Evolutionary conservation across 169 alveolate genomes (phyloP).

Genomic region (Plasmodium malariae): DNA sequence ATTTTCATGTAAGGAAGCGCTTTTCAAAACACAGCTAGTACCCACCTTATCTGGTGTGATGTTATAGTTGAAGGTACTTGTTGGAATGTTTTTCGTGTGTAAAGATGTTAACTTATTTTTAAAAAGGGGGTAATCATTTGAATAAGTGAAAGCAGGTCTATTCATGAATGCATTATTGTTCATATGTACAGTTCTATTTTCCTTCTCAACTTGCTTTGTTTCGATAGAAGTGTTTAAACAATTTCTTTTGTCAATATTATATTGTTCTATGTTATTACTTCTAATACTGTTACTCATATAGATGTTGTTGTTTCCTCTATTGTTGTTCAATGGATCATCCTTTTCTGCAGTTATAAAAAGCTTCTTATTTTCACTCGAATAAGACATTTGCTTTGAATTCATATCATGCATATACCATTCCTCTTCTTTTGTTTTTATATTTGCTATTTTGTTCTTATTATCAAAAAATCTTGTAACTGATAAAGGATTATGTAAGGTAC

Average conservation of each 20-base stretch:
- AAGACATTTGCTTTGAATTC: slow-evolving; percentile 2
- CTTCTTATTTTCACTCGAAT: not conserved
- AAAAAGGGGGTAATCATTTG: not conserved
- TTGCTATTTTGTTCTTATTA: slow-evolving; percentile 16
- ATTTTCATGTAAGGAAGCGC: slow-evolving; percentile 6
- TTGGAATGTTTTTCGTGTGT: slow-evolving; percentile 7
- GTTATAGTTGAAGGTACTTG: not conserved
- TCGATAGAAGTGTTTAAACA: slow-evolving; percentile 27
- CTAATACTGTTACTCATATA: slow-evolving; percentile 36
- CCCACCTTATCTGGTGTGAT: not conserved
- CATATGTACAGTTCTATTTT: slow-evolving; percentile 6
- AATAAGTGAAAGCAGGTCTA: not conserved
- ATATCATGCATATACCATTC: slow-evolving; percentile 6
- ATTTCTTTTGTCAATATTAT: slow-evolving; percentile 9
- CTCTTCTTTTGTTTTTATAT: slow-evolving; percentile 11
- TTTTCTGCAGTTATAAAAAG: slow-evolving; percentile 5
- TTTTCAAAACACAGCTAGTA: slow-evolving; percentile 28
- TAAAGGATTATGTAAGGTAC: slow-evolving; percentile 18
- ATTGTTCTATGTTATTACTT: not conserved
- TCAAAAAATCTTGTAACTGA: slow-evolving; percentile 19
- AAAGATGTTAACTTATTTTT: slow-evolving; percentile 35
- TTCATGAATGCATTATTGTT: slow-evolving; percentile 12
- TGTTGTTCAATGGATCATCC: not conserved
- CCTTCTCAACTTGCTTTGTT: slow-evolving; percentile 5
- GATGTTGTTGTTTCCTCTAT: not conserved